Conservation (phyloP, 2,329 filamentous ascomycete species). For the Talaromyces sp. region DNA sequence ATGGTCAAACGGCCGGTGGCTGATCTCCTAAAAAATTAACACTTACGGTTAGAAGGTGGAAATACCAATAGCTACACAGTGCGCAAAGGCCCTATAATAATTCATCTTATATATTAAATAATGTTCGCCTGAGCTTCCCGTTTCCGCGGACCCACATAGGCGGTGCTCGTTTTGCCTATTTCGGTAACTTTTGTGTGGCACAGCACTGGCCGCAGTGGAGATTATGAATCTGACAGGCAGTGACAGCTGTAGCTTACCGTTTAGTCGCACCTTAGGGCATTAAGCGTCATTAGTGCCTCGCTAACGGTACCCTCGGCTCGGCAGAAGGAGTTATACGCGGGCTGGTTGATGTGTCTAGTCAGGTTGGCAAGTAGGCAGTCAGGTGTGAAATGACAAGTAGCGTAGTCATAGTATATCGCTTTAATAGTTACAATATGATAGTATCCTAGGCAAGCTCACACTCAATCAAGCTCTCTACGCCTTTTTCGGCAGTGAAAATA, state of each 20-base stretch:
- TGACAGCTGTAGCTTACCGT: background rate
- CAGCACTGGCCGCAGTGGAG: background rate
- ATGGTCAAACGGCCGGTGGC: background rate
- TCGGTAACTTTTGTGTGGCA: background rate
- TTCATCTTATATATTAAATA: background rate
- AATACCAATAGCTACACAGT: background rate
- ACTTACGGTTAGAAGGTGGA: too few species aligned
- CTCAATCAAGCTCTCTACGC: slow-evolving; percentile 13
- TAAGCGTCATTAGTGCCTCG: background rate
- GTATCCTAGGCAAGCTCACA: slow-evolving; percentile 9
- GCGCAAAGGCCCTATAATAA: background rate
- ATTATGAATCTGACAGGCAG: background rate
- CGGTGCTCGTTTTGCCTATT: background rate
- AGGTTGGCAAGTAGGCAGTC: background rate
- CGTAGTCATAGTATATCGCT: background rate
- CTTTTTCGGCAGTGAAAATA: slow-evolving; percentile 16
- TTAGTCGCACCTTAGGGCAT: background rate
- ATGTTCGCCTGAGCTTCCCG: background rate
- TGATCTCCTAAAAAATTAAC: too few species aligned
- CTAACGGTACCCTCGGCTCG: background rate
- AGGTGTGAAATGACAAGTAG: background rate
- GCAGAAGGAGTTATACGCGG: too few species aligned
- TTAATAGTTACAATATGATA: background rate
- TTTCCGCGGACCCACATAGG: background rate
- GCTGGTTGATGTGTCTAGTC: too few species aligned